A percentile compares a stretch with the other conserved stretches of the same genome.
Conservation (phyloP, 345 rosid species). For the Arabis hirsuta region DNA sequence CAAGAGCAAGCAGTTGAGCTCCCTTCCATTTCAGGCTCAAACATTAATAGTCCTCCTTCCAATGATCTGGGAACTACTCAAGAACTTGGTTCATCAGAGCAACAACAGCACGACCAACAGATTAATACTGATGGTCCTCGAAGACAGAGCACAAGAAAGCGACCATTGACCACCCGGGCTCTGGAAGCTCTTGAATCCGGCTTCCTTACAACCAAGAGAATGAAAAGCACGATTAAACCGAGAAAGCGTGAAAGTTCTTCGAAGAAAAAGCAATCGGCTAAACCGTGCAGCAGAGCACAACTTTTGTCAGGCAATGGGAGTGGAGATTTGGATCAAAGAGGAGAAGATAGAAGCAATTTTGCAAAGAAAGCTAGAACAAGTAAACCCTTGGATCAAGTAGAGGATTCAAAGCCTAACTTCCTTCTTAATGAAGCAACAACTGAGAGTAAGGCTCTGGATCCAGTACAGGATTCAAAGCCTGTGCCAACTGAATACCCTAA, state of each 20-base stretch:
- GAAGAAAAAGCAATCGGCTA: conserved; percentile 36
- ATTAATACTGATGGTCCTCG: conserved; percentile 43
- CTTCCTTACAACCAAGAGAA: conserved; percentile 51
- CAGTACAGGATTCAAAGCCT: conserved; percentile 24
- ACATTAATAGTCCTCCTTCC: conserved; percentile 19
- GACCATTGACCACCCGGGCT: conserved; percentile 67
- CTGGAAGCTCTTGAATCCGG: conserved; percentile 71
- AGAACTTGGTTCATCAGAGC: conserved; percentile 36
- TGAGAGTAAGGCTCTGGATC: conserved; percentile 22
- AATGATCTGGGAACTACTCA: conserved; percentile 23
- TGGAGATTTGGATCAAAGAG: conserved; percentile 26
- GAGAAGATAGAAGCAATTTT: conserved; percentile 20
- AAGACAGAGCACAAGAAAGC: conserved; percentile 75
- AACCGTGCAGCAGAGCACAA: conserved; percentile 22
- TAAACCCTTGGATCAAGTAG: conserved; percentile 37
- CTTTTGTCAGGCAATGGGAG: conserved; percentile 24
- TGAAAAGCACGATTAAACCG: conserved; percentile 37
- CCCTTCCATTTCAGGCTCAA: conserved; percentile 20
- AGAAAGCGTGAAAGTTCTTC: conserved; percentile 37
- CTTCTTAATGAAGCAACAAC: conserved; percentile 32
- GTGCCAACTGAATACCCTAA: conserved; percentile 28
- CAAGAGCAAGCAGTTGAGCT: conserved; percentile 33
- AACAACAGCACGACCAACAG: conserved; percentile 27
- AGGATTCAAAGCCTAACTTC: conserved; percentile 34
- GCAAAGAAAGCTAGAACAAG: conserved; percentile 26